Evolutionary conservation across 192 early-diverging fungal species (phyloP).

Genomic region (Coemansia sp.): DNA sequence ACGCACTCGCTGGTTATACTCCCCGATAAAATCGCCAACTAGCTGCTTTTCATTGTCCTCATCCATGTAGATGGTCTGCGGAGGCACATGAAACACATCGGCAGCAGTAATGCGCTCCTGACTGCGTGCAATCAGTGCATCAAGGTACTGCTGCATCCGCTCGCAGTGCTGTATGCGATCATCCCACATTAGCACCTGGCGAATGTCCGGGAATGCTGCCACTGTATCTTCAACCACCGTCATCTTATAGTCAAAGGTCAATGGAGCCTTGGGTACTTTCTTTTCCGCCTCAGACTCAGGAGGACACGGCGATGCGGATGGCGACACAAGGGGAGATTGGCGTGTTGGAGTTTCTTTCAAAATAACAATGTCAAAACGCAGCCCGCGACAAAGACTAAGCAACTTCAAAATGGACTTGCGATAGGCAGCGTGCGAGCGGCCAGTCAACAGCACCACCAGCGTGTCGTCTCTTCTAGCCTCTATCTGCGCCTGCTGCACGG

Average conservation of each 20-base stretch:
- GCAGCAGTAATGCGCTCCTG: conserved; percentile 19
- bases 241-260: conserved; percentile 62
- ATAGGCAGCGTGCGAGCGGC: conserved; percentile 49
- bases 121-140: conserved; percentile 30
- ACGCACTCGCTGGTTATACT: conserved; percentile 42
- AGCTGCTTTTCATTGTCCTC: conserved; percentile 33
- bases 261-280: conserved; percentile 33
- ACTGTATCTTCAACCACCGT: conserved; percentile 57
- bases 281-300: neutral
- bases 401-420: conserved; percentile 43
- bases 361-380: conserved; percentile 58
- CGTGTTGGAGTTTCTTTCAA: conserved; percentile 54
- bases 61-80: conserved; percentile 46
- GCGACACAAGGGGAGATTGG: conserved; percentile 27
- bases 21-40: conserved; percentile 28
- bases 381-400: conserved; percentile 19
- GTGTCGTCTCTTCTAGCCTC: conserved; percentile 26
- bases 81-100: conserved; percentile 39
- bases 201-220: conserved; percentile 50
- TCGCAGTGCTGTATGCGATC: conserved; percentile 55
- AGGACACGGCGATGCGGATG: neutral
- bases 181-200: conserved; percentile 57
- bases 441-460: conserved; percentile 47
- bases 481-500: conserved; percentile 11
- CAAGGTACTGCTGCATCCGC: conserved; percentile 45